These are phyloP conservation scores for Tirmania nivea DNA, from an alignment of 495 filamentous ascomycete species.

Conservation along the genomic window DNA sequence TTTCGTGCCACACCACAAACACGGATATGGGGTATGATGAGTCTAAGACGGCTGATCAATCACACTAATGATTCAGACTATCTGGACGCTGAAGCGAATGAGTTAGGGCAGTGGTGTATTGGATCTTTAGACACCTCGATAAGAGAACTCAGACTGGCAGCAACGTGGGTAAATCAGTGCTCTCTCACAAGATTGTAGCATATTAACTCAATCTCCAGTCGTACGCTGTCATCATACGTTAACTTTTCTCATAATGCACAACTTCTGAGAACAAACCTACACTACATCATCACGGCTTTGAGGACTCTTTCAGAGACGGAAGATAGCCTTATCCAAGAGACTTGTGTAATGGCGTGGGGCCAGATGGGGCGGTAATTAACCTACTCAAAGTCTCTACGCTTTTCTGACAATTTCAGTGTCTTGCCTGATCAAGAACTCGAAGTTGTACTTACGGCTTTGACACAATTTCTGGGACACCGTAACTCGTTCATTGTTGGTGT, in stretches of 20 bases:
- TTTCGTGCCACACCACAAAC: conserved; percentile 38
- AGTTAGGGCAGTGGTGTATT: conserved; percentile 58
- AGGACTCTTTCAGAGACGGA: conserved; percentile 44
- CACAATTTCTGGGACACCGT: conserved; percentile 68
- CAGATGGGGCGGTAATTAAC: conserved; percentile 43
- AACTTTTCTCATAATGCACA: conserved; percentile 25
- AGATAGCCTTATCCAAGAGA: conserved; percentile 46
- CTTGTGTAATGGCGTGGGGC: conserved; percentile 63
- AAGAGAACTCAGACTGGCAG: conserved; percentile 66
- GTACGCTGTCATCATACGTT: conserved; percentile 44
- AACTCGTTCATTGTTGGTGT: conserved; percentile 57
- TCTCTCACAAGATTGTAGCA: neutral
- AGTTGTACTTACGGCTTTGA: conserved; percentile 55
- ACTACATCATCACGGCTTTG: conserved; percentile 44
- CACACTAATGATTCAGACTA: conserved; percentile 36
- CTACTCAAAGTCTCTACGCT: neutral
- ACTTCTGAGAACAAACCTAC: conserved; percentile 39
- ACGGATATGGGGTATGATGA: conserved; percentile 51
- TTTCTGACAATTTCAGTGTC: conserved; percentile 21
- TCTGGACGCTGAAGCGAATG: conserved; percentile 42
- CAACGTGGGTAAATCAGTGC: conserved; percentile 13
- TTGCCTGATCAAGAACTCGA: conserved; percentile 61
- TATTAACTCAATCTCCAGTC: conserved; percentile 27
- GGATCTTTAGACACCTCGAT: conserved; percentile 58
- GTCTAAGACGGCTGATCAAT: conserved; percentile 40